Percentiles rank a stretch among this genome's conserved stretches.
These are phyloP conservation scores for Mycena venus DNA, from an alignment of 768 basidiomycete species.

Conservation along the genomic window DNA sequence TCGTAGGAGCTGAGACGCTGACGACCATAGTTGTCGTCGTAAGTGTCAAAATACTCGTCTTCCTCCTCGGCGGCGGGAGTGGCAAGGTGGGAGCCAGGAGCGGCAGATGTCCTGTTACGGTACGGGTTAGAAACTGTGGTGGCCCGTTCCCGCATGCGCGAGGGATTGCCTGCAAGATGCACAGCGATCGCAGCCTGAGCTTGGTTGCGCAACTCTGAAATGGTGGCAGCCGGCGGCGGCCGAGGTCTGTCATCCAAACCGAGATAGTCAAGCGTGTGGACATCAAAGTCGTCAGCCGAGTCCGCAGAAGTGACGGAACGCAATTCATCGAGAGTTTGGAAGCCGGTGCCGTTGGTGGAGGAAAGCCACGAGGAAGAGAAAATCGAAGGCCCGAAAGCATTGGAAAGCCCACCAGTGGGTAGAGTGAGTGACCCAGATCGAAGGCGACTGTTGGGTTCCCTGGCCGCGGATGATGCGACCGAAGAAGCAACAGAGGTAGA, in stretches of 20 bases:
- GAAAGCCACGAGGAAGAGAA: slow-evolving; percentile 94
- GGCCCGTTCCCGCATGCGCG: slow-evolving; percentile 86
- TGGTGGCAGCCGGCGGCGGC: slow-evolving; percentile 87
- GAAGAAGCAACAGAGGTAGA: slow-evolving; percentile 77
- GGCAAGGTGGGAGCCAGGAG: slow-evolving; percentile 69
- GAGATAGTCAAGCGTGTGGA: slow-evolving; percentile 96
- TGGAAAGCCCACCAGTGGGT: slow-evolving; percentile 80
- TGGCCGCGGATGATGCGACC: slow-evolving; percentile 62
- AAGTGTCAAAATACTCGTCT: slow-evolving; percentile 77
- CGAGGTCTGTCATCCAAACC: slow-evolving; percentile 88
- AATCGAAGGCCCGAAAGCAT: slow-evolving; percentile 89
- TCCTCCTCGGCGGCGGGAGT: slow-evolving; percentile 82
- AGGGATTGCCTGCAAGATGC: slow-evolving; percentile 79
- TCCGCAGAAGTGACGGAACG: slow-evolving; percentile 86
- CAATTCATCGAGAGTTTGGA: slow-evolving; percentile 82
- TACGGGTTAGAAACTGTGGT: slow-evolving; percentile 97
- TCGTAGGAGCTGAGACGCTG: slow-evolving; percentile 78
- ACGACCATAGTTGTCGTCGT: slow-evolving; percentile 64
- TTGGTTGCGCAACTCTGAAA: slow-evolving; percentile 90
- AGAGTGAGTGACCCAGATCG: slow-evolving; percentile 94
- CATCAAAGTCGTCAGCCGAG: slow-evolving; percentile 89
- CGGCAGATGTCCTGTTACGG: slow-evolving; percentile 71
- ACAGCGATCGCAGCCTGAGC: slow-evolving; percentile 92
- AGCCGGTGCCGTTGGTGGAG: slow-evolving; percentile 68
- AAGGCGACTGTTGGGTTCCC: slow-evolving; percentile 84